phyloP scores from a whole-genome alignment of 129 eudicot species.

The Centella asiatica region DNA sequence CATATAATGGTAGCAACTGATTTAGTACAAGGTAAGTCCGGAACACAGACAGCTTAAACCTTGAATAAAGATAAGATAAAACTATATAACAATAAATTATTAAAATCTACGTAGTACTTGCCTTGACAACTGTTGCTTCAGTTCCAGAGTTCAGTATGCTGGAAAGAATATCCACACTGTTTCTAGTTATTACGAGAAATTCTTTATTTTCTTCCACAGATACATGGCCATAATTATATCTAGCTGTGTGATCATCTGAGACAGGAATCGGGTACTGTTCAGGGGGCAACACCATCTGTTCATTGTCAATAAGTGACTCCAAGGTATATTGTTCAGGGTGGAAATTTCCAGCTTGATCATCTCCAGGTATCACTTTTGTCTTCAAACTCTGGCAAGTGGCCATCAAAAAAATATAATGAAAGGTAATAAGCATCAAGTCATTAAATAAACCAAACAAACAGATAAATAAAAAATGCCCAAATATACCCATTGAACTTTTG shows the following conservation, averaged over 20 bases:
- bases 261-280: slow-evolving; percentile 60
- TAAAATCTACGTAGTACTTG: slow-evolving; percentile 14
- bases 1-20: too few relatives aligned
- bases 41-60: too few relatives aligned
- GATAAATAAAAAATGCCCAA: neutral
- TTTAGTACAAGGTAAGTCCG: too few relatives aligned
- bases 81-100: too few relatives aligned
- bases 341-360: slow-evolving; percentile 25
- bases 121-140: slow-evolving; percentile 67
- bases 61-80: too few relatives aligned
- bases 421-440: neutral
- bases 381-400: slow-evolving; percentile 49
- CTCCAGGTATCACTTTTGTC: slow-evolving; percentile 34
- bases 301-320: slow-evolving; percentile 42
- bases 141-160: slow-evolving; percentile 69
- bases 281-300: slow-evolving; percentile 50
- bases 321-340: slow-evolving; percentile 32
- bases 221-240: slow-evolving; percentile 25
- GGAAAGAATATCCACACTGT: slow-evolving; percentile 75
- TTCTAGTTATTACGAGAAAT: slow-evolving; percentile 50
- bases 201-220: slow-evolving; percentile 78
- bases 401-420: neutral
- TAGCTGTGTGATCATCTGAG: slow-evolving; percentile 21
- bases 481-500: neutral
- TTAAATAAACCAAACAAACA: neutral